Conservation (phyloP, 352 stramenopile genomes). For the Phytophthora sansomeana region DNA sequence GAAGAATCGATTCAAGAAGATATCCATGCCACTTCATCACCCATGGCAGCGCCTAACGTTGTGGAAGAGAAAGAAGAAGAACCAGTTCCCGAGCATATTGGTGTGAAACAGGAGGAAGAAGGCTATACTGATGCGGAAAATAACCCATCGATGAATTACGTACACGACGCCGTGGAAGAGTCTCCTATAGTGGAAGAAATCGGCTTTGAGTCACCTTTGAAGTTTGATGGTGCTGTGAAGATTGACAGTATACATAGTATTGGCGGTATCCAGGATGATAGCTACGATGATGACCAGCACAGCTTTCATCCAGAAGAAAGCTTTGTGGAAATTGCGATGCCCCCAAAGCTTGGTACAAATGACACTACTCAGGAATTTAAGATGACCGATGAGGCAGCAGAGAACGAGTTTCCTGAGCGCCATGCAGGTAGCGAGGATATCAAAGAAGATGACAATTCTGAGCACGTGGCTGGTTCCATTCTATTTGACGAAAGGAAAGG, state of each 20-base stretch:
- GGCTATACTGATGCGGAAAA: constrained; percentile 9
- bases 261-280: constrained; percentile 16
- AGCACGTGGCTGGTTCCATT: background rate
- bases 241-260: background rate
- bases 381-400: background rate
- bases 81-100: constrained; percentile 31
- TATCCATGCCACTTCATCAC: constrained; percentile 7
- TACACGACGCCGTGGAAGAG: constrained; percentile 20
- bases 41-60: background rate
- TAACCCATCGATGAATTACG: background rate
- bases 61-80: constrained; percentile 31
- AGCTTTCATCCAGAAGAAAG: constrained; percentile 34
- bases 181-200: constrained; percentile 32
- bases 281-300: constrained; percentile 31
- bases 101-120: constrained; percentile 19
- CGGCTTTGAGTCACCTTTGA: constrained; percentile 25
- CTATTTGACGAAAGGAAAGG: background rate
- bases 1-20: constrained; percentile 46
- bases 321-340: constrained; percentile 11
- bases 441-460: constrained; percentile 1
- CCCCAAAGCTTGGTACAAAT: background rate
- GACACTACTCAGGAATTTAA: background rate
- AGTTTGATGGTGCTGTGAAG: background rate
- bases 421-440: background rate
- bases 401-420: constrained; percentile 1